phyloP scores from a whole-genome alignment of 345 rosid genomes.

The Schrenkiella parvula region DNA sequence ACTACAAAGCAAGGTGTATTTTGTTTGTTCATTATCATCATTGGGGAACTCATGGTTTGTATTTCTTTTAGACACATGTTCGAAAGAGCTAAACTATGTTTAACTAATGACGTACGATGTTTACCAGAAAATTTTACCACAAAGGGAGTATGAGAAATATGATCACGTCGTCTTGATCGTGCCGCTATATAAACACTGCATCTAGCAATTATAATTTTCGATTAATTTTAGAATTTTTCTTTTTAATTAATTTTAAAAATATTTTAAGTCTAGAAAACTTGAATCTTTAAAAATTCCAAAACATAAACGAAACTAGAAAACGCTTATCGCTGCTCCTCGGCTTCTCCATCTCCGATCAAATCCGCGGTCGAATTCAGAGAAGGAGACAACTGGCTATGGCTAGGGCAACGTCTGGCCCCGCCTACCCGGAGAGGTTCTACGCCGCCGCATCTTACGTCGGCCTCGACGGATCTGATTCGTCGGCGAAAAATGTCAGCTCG shows the following conservation, averaged over 20 bases:
- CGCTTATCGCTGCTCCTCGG: conserved; percentile 13
- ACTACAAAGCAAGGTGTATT: not conserved
- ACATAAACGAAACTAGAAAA: conserved; percentile 14
- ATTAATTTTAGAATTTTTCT: not conserved
- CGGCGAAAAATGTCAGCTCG: conserved; percentile 51
- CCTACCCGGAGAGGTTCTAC: conserved; percentile 94
- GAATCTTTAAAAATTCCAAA: conserved; percentile 24
- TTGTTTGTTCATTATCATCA: not conserved
- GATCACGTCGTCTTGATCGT: conserved; percentile 4
- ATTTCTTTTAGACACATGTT: not conserved
- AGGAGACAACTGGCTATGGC: conserved; percentile 50
- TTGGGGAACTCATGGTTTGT: not conserved
- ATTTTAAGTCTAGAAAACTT: not conserved
- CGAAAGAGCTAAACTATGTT: not conserved
- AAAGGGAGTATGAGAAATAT: not conserved
- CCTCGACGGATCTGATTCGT: conserved; percentile 75
- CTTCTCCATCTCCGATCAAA: conserved; percentile 32
- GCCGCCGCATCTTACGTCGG: conserved; percentile 93
- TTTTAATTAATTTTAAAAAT: not conserved
- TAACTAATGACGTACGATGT: not conserved
- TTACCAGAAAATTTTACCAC: not conserved
- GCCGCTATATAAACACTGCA: conserved; percentile 26
- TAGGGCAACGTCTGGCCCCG: conserved; percentile 91
- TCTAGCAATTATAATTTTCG: not conserved
- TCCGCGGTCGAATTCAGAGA: conserved; percentile 24